phyloP scores from a whole-genome alignment of 768 basidiomycete species.

The Lepiota venenata region DNA sequence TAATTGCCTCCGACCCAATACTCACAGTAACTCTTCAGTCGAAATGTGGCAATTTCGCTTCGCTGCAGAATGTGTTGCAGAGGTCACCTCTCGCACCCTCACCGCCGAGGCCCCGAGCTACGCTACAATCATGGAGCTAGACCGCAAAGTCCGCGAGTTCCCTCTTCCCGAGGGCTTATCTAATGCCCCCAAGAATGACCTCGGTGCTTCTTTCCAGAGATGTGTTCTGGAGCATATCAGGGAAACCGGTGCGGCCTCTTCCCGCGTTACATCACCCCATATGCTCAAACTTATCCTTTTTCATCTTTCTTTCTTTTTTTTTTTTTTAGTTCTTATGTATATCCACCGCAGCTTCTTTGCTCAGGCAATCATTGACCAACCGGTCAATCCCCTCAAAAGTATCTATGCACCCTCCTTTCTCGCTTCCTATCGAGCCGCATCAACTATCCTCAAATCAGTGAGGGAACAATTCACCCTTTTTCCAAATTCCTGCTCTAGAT shows the following conservation, averaged over 20 bases:
- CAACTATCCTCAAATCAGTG: slow-evolving; percentile 51
- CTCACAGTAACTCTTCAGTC: slow-evolving; percentile 31
- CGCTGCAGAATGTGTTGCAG: slow-evolving; percentile 60
- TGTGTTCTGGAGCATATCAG: slow-evolving; percentile 47
- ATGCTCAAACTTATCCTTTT: not conserved
- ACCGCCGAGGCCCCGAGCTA: slow-evolving; percentile 65
- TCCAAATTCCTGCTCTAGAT: slow-evolving; percentile 48
- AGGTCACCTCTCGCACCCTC: slow-evolving; percentile 57
- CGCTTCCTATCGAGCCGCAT: slow-evolving; percentile 56
- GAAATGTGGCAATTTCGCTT: slow-evolving; percentile 63
- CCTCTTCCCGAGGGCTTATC: slow-evolving; percentile 47
- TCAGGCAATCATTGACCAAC: slow-evolving; percentile 66
- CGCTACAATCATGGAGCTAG: slow-evolving; percentile 62
- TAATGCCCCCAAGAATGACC: slow-evolving; percentile 25
- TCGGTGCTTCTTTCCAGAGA: slow-evolving; percentile 38
- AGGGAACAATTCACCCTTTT: slow-evolving; percentile 42
- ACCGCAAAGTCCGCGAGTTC: slow-evolving; percentile 66
- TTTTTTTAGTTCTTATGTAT: slow-evolving; percentile 48
- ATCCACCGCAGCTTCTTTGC: slow-evolving; percentile 71
- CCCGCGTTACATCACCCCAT: not conserved
- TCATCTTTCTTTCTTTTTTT: no score
- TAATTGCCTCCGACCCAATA: not conserved
- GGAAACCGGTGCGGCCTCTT: slow-evolving; percentile 36
- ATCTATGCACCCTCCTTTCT: slow-evolving; percentile 63
- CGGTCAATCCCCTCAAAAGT: slow-evolving; percentile 63